phyloP scores from a whole-genome alignment of 164 flowering plant species.

The Vitis rupestris region DNA sequence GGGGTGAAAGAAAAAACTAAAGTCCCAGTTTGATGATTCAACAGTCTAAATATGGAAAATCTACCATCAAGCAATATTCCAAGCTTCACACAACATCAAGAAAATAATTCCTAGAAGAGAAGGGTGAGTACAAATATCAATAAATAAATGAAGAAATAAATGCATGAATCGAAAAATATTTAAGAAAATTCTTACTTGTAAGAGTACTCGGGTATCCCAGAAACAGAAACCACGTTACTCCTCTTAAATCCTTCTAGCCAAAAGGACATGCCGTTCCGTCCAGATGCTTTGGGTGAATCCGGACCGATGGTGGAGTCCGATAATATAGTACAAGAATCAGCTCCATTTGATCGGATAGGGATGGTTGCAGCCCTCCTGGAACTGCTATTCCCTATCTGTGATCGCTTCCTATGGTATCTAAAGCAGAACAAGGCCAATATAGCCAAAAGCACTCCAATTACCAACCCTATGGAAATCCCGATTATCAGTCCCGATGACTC shows the following conservation, averaged over 20 bases:
- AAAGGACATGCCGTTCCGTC: conserved; percentile 39
- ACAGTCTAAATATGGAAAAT: no score
- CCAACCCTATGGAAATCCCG: conserved; percentile 88
- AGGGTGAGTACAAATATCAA: neutral
- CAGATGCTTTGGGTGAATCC: conserved; percentile 72
- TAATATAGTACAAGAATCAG: conserved; percentile 61
- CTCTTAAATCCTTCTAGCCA: conserved; percentile 77
- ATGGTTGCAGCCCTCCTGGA: conserved; percentile 73
- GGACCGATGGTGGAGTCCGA: conserved; percentile 86
- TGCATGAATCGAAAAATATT: no score
- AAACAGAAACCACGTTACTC: conserved; percentile 60
- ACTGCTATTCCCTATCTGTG: conserved; percentile 87
- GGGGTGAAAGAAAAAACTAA: no score
- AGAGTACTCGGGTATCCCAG: conserved; percentile 88
- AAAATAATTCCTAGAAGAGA: neutral
- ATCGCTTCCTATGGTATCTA: conserved; percentile 61
- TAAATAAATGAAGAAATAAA: neutral
- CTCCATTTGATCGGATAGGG: conserved; percentile 83
- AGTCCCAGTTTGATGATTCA: no score
- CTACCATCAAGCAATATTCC: neutral
- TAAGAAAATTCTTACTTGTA: conserved; percentile 59
- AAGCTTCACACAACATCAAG: neutral
- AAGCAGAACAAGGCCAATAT: conserved; percentile 60
- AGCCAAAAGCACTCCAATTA: conserved; percentile 83
- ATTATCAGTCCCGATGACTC: conserved; percentile 73